phyloP scores from a whole-genome alignment of 768 basidiomycete species.

The Pisolithus orientalis region DNA sequence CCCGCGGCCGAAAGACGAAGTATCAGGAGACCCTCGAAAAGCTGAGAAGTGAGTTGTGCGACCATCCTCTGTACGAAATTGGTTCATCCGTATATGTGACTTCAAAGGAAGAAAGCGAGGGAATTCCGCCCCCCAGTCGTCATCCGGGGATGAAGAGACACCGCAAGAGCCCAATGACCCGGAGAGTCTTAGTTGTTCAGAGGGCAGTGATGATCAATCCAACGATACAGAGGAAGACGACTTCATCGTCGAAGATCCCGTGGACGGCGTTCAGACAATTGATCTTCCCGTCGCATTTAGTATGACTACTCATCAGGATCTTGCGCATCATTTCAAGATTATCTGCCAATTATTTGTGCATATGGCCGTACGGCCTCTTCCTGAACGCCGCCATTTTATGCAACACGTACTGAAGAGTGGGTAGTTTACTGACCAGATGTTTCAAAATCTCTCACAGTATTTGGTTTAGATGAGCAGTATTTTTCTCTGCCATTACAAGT shows the following conservation, averaged over 20 bases:
- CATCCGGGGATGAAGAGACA: conserved; percentile 25
- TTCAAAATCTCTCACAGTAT: not conserved
- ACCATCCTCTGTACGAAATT: not conserved
- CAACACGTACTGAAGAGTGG: conserved; percentile 44
- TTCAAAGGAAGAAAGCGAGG: conserved; percentile 40
- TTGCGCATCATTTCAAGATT: conserved; percentile 77
- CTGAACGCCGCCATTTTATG: conserved; percentile 51
- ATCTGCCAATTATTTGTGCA: conserved; percentile 86
- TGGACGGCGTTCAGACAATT: conserved; percentile 28
- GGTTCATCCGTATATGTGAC: conserved; percentile 4
- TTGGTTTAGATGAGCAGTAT: conserved; percentile 51
- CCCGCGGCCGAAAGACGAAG: conserved; percentile 48
- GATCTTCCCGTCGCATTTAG: conserved; percentile 75
- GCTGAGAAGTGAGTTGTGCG: conserved; percentile 47
- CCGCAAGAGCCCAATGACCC: not conserved
- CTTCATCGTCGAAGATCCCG: conserved; percentile 65
- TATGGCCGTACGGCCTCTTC: conserved; percentile 55
- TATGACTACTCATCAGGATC: conserved; percentile 70
- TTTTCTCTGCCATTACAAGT: conserved; percentile 65
- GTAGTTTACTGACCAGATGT: not conserved
- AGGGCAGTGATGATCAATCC: not conserved
- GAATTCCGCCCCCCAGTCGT: conserved; percentile 23
- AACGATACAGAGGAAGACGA: conserved; percentile 24
- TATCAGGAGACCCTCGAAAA: conserved; percentile 64
- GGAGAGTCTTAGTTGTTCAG: not conserved